Conservation (phyloP, 805 yeast genomes). For the Ogataea philodendri region DNA sequence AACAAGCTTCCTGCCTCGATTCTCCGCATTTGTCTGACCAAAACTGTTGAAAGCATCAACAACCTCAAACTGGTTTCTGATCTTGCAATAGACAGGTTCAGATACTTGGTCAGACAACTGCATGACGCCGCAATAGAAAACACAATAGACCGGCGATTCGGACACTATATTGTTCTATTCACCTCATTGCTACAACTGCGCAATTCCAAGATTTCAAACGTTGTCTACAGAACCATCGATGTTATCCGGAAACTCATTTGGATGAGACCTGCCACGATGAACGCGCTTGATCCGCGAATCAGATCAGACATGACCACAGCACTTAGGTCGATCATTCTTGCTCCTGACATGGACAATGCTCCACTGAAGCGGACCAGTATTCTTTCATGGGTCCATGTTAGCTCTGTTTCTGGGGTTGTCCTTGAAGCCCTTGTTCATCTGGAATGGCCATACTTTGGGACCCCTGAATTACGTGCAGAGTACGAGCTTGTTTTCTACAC, state of each 20-base stretch:
- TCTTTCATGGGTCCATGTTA: conserved; percentile 23
- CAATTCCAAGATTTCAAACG: not conserved
- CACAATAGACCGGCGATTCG: not conserved
- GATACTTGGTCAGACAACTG: conserved; percentile 12
- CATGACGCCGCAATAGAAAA: conserved; percentile 7
- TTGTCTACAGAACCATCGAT: conserved; percentile 10
- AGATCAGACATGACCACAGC: conserved; percentile 18
- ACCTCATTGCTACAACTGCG: not conserved
- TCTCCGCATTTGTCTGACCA: conserved; percentile 17
- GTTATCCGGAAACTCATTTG: conserved; percentile 8
- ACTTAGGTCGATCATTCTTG: conserved; percentile 20
- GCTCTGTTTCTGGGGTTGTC: conserved; percentile 13
- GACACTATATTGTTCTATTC: conserved; percentile 2
- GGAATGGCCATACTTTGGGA: conserved; percentile 33
- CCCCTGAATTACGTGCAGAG: conserved; percentile 13
- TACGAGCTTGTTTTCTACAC: conserved; percentile 28
- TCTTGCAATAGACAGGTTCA: conserved; percentile 11
- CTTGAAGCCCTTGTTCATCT: conserved; percentile 26
- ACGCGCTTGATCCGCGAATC: not conserved
- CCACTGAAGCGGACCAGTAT: conserved; percentile 18
- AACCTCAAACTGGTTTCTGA: conserved; percentile 5
- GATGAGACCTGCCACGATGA: conserved; percentile 5
- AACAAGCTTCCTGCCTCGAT: conserved; percentile 21
- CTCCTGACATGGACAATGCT: conserved; percentile 12
- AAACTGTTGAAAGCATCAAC: conserved; percentile 21